phyloP scores from a whole-genome alignment of 371 early-diverging fungal species.

The Lichtheimia hyalospora region DNA sequence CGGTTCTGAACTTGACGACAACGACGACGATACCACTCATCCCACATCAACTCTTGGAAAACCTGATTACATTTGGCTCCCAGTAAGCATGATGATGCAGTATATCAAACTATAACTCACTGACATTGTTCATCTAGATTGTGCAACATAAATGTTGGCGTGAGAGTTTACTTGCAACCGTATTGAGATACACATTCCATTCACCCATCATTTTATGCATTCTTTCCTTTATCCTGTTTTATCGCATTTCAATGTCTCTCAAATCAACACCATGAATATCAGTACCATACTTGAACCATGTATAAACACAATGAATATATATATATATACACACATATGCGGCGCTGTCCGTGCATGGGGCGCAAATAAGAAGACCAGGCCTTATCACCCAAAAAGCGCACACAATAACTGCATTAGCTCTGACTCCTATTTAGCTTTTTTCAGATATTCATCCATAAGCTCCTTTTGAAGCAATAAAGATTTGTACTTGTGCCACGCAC shows the following conservation, averaged over 20 bases:
- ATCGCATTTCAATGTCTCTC: neutral
- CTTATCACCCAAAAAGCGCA: too few relatives aligned
- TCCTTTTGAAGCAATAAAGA: too few relatives aligned
- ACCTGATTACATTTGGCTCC: neutral
- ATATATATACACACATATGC: neutral
- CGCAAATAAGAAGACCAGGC: too few relatives aligned
- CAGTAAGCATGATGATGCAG: neutral
- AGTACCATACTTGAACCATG: neutral
- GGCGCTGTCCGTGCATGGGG: too few relatives aligned
- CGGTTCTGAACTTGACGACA: neutral
- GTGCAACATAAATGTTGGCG: neutral
- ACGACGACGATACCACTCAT: neutral
- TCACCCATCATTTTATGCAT: constrained; percentile 1
- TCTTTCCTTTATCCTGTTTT: neutral
- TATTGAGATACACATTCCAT: neutral
- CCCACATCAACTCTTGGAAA: neutral
- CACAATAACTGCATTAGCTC: too few relatives aligned
- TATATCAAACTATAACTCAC: too few relatives aligned
- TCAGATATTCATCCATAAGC: too few relatives aligned
- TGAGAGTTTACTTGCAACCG: neutral
- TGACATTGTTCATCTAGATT: neutral
- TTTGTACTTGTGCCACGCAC: too few relatives aligned
- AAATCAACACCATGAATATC: neutral
- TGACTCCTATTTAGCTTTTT: too few relatives aligned
- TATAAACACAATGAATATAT: neutral